Percentiles rank a stretch among this genome's conserved stretches.
Conservation (phyloP, 1,284 basidiomycete genomes). For the Cystobasidium slooffiae region DNA sequence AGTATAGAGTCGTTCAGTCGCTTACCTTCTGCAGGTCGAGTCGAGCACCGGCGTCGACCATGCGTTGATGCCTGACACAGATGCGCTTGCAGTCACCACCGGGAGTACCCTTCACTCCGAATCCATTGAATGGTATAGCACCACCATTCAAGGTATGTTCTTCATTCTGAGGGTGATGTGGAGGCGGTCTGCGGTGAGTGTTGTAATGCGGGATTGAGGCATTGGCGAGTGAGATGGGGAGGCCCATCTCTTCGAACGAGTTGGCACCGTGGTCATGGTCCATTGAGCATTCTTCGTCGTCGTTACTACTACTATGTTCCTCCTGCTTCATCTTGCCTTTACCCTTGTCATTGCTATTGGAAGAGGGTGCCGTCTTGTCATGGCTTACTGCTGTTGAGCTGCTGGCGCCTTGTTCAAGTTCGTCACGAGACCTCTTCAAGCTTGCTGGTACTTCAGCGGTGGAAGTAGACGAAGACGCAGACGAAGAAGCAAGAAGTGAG, state of each 20-base stretch:
- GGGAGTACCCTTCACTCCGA: constrained; percentile 47
- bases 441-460: neutral
- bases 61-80: constrained; percentile 89
- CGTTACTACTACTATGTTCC: neutral
- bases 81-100: constrained; percentile 68
- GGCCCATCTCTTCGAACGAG: constrained; percentile 19
- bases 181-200: neutral
- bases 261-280: constrained; percentile 4
- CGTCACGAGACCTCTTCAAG: constrained; percentile 28
- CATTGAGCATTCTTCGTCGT: constrained; percentile 11
- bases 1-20: no score
- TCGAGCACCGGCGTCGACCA: constrained; percentile 95
- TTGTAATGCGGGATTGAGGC: neutral
- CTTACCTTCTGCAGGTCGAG: constrained; percentile 88
- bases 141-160: neutral
- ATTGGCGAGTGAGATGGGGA: constrained; percentile 26
- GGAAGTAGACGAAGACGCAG: neutral
- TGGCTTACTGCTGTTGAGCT: neutral
- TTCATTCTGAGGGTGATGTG: constrained; percentile 41
- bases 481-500: neutral
- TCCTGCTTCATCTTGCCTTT: neutral
- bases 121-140: constrained; percentile 16
- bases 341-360: neutral
- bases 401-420: constrained; percentile 2
- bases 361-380: neutral